Percentiles rank a stretch among this genome's conserved stretches.
Evolutionary conservation across 2,329 filamentous ascomycete species (phyloP).

Genomic region (Harringtonia aguacate): DNA sequence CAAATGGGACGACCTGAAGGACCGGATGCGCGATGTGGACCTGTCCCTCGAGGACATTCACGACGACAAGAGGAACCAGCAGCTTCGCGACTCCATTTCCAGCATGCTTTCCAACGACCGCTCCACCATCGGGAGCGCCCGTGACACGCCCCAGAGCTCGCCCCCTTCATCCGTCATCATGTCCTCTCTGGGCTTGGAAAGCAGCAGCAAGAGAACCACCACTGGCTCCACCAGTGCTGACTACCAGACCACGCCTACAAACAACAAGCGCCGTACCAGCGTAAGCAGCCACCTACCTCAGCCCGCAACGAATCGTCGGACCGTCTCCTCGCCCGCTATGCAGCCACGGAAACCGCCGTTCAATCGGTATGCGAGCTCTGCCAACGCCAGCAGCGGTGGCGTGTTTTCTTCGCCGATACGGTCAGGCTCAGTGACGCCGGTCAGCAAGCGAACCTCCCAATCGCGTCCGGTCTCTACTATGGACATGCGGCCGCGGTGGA

Average conservation of each 20-base stretch:
- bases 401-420: conserved; percentile 21
- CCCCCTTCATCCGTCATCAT: conserved; percentile 52
- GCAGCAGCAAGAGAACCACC: conserved; percentile 25
- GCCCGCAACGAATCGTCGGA: conserved; percentile 32
- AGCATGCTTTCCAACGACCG: conserved; percentile 80
- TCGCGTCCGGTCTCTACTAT: conserved; percentile 30
- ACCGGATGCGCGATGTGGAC: conserved; percentile 70
- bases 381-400: background rate
- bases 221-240: conserved; percentile 3
- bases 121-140: conserved; percentile 56
- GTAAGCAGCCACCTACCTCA: conserved; percentile 34
- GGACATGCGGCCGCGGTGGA: conserved; percentile 62
- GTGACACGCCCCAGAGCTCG: conserved; percentile 61
- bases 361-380: conserved; percentile 15
- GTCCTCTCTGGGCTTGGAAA: conserved; percentile 38
- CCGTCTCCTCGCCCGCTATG: conserved; percentile 30
- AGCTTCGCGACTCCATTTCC: conserved; percentile 84
- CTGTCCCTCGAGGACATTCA: conserved; percentile 62
- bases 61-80: conserved; percentile 47
- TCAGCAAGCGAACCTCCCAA: background rate
- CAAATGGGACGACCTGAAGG: conserved; percentile 69
- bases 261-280: conserved; percentile 32
- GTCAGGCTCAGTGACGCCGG: conserved; percentile 40
- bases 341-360: conserved; percentile 29
- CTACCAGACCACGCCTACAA: conserved; percentile 25